These are phyloP conservation scores for Arthroderma uncinatum DNA, from an alignment of 2,329 filamentous ascomycete genomes.

Conservation along the genomic window DNA sequence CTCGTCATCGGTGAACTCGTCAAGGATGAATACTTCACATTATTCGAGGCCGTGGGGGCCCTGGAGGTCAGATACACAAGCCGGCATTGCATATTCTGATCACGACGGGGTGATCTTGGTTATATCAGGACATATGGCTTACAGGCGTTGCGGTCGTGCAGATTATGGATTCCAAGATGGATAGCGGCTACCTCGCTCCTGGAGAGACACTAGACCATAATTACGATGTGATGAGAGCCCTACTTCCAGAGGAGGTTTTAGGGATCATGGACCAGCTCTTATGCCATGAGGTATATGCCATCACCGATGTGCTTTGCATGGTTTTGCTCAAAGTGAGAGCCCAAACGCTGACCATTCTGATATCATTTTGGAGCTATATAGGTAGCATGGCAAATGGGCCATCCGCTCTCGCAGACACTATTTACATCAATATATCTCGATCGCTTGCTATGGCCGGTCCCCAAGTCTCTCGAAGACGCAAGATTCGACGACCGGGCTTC, in stretches of 20 bases:
- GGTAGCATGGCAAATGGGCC: slow-evolving; percentile 97
- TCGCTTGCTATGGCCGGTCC: slow-evolving; percentile 61
- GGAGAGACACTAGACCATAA: slow-evolving; percentile 67
- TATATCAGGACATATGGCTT: neutral
- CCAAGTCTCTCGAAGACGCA: slow-evolving; percentile 52
- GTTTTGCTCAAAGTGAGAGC: slow-evolving; percentile 13
- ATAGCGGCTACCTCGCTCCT: slow-evolving; percentile 71
- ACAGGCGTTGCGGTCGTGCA: slow-evolving; percentile 30
- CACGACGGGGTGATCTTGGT: neutral
- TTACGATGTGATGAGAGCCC: slow-evolving; percentile 58
- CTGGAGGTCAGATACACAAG: slow-evolving; percentile 40
- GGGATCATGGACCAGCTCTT: slow-evolving; percentile 91
- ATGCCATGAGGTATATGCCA: slow-evolving; percentile 59
- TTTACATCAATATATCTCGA: slow-evolving; percentile 91
- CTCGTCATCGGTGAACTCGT: slow-evolving; percentile 70
- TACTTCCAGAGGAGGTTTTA: slow-evolving; percentile 68
- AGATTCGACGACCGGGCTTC: slow-evolving; percentile 39
- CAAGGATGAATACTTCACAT: slow-evolving; percentile 86
- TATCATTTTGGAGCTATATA: slow-evolving; percentile 26
- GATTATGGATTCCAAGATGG: slow-evolving; percentile 99
- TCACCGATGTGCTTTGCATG: neutral
- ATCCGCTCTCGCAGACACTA: slow-evolving; percentile 85
- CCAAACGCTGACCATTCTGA: neutral
- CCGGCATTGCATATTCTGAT: neutral
- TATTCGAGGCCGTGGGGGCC: slow-evolving; percentile 84